These are phyloP conservation scores for Cladosporium sp. DNA, from an alignment of 2,329 filamentous ascomycete species.

Conservation along the genomic window DNA sequence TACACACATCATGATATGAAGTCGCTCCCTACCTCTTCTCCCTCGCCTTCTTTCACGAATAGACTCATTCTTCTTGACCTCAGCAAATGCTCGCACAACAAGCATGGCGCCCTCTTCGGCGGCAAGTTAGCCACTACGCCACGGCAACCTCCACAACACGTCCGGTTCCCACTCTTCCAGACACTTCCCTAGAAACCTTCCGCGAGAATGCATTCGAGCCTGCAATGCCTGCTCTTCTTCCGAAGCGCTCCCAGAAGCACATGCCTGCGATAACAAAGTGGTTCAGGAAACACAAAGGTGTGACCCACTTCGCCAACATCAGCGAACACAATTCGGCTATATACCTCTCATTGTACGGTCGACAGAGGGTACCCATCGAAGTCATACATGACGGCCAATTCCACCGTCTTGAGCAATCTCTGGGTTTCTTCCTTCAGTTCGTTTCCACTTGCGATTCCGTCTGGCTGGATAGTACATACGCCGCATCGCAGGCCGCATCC, in stretches of 20 bases:
- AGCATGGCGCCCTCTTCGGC: not conserved
- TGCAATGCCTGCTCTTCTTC: slow-evolving; percentile 51
- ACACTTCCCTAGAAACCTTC: slow-evolving; percentile 42
- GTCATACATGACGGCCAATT: slow-evolving; percentile 49
- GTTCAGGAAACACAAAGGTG: slow-evolving; percentile 43
- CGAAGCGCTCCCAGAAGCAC: slow-evolving; percentile 37
- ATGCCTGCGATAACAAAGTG: slow-evolving; percentile 57
- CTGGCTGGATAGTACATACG: not conserved
- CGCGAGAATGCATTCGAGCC: slow-evolving; percentile 50
- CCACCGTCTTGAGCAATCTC: slow-evolving; percentile 55
- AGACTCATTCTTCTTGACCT: not conserved
- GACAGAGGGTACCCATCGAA: slow-evolving; percentile 56
- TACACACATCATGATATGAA: no score
- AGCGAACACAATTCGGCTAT: no score
- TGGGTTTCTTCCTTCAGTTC: slow-evolving; percentile 62
- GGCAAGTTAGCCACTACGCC: slow-evolving; percentile 15
- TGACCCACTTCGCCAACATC: slow-evolving; percentile 36
- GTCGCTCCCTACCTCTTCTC: no score
- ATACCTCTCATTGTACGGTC: slow-evolving; percentile 46
- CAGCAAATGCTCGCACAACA: slow-evolving; percentile 16
- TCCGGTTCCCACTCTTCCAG: slow-evolving; percentile 22
- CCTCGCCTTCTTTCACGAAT: not conserved
- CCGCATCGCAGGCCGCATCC: slow-evolving; percentile 21
- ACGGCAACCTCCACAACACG: slow-evolving; percentile 12
- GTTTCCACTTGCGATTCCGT: slow-evolving; percentile 22